A percentile compares a stretch with the other conserved stretches of the same genome.
Conservation (phyloP, 495 filamentous ascomycete species). For the Hyaloscypha finlandica region DNA sequence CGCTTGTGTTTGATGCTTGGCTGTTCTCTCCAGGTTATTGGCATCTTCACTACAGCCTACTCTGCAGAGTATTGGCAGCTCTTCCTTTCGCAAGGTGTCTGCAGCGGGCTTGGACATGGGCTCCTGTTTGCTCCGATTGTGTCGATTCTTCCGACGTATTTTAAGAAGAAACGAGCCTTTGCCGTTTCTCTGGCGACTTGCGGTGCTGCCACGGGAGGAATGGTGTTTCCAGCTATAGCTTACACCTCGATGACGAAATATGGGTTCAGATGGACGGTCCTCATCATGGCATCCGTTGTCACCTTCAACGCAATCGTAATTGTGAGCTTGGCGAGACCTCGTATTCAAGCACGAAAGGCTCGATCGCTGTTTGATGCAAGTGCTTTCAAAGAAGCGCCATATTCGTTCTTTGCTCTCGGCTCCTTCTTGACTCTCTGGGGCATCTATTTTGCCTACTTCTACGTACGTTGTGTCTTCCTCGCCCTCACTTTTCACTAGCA, state of each 20-base stretch:
- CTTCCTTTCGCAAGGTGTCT: slow-evolving; percentile 72
- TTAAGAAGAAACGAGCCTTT: slow-evolving; percentile 59
- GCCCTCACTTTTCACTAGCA: background rate
- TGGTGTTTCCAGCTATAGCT: slow-evolving; percentile 34
- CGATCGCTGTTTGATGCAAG: slow-evolving; percentile 57
- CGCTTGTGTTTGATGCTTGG: background rate
- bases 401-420: slow-evolving; percentile 55
- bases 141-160: slow-evolving; percentile 69
- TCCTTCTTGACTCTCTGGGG: slow-evolving; percentile 63
- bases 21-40: slow-evolving; percentile 1
- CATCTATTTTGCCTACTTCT: slow-evolving; percentile 77
- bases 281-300: slow-evolving; percentile 46
- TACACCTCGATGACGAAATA: slow-evolving; percentile 55
- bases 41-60: slow-evolving; percentile 57
- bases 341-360: slow-evolving; percentile 54
- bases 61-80: slow-evolving; percentile 69
- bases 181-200: slow-evolving; percentile 52
- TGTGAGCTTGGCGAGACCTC: slow-evolving; percentile 47
- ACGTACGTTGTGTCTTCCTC: slow-evolving; percentile 46
- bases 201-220: slow-evolving; percentile 12
- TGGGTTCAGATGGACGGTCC: slow-evolving; percentile 67
- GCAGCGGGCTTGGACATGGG: slow-evolving; percentile 69
- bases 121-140: slow-evolving; percentile 69
- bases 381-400: slow-evolving; percentile 58
- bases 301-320: slow-evolving; percentile 48